Evolutionary conservation across 1,284 basidiomycete genomes (phyloP).

Genomic region (Nidula niveotomentosa): DNA sequence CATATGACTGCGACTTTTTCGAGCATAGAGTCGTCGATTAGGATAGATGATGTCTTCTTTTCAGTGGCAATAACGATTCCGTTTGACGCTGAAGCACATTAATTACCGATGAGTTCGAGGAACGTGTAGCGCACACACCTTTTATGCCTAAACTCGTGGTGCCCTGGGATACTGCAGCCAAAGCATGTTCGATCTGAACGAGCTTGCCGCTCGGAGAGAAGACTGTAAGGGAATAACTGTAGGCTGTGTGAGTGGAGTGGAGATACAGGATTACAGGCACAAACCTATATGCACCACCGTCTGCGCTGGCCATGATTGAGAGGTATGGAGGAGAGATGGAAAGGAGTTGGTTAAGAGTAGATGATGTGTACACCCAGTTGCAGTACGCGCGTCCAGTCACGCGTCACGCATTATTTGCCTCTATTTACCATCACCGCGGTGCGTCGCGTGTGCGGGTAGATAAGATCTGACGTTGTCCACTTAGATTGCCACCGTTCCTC

Average conservation of each 20-base stretch:
- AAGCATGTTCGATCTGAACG: slow-evolving; percentile 98
- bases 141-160: slow-evolving; percentile 99
- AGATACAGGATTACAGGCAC: slow-evolving; percentile 11
- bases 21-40: slow-evolving; percentile 96
- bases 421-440: too few relatives aligned
- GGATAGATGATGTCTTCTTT: slow-evolving; percentile 97
- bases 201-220: slow-evolving; percentile 99
- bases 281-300: slow-evolving; percentile 84
- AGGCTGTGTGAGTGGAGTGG: slow-evolving; percentile 10
- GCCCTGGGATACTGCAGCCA: slow-evolving; percentile 96
- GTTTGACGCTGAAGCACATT: slow-evolving; percentile 76
- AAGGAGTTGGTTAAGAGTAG: slow-evolving; percentile 3
- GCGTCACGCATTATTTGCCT: too few relatives aligned
- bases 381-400: too few relatives aligned
- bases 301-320: slow-evolving; percentile 59
- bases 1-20: slow-evolving; percentile 97
- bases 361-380: slow-evolving; percentile 1
- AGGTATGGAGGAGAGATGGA: slow-evolving; percentile 15
- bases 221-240: slow-evolving; percentile 96
- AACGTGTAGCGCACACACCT: slow-evolving; percentile 50
- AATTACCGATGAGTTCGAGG: slow-evolving; percentile 10
- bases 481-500: too few relatives aligned
- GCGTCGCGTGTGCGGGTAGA: too few relatives aligned
- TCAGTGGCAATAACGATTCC: slow-evolving; percentile 99
- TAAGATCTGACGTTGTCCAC: too few relatives aligned